phyloP scores from a whole-genome alignment of 2,329 filamentous ascomycete genomes.

The Neospermospora avenae region DNA sequence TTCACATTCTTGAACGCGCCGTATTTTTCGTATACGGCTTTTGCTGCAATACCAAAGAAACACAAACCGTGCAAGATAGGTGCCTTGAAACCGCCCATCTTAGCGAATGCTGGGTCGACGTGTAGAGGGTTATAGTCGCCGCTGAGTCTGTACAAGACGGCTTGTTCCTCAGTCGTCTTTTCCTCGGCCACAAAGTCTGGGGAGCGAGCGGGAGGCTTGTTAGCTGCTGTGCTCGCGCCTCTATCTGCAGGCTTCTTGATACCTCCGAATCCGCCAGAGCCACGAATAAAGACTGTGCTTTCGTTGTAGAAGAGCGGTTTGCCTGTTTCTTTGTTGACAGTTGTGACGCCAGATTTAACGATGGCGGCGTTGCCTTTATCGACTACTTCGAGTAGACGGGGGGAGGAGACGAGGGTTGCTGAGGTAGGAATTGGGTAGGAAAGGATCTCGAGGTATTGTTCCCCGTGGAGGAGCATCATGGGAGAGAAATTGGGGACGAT shows the following conservation, averaged over 20 bases:
- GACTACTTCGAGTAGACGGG: constrained; percentile 85
- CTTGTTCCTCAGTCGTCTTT: constrained; percentile 85
- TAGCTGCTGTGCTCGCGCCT: constrained; percentile 74
- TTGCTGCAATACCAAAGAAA: constrained; percentile 87
- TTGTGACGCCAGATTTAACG: constrained; percentile 75
- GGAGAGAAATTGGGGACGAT: constrained; percentile 94
- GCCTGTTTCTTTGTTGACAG: constrained; percentile 78
- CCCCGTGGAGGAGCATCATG: constrained; percentile 98
- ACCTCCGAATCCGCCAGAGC: constrained; percentile 86
- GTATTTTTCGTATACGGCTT: constrained; percentile 82
- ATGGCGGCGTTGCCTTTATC: constrained; percentile 93
- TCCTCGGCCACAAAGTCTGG: constrained; percentile 84
- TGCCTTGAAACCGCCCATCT: constrained; percentile 89
- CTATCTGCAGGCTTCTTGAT: constrained; percentile 73
- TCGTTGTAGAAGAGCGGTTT: constrained; percentile 98
- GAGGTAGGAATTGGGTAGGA: constrained; percentile 89
- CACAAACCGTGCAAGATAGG: constrained; percentile 97
- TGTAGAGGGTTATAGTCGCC: constrained; percentile 97
- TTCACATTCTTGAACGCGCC: constrained; percentile 88
- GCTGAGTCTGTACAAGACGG: constrained; percentile 86
- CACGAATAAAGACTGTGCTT: constrained; percentile 85
- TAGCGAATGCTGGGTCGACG: constrained; percentile 90
- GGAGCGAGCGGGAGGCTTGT: constrained; percentile 71
- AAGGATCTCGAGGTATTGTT: constrained; percentile 94
- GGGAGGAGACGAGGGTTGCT: constrained; percentile 70